Conservation (phyloP, 75 land plant genomes). For the Selaginella moellendorffii region DNA sequence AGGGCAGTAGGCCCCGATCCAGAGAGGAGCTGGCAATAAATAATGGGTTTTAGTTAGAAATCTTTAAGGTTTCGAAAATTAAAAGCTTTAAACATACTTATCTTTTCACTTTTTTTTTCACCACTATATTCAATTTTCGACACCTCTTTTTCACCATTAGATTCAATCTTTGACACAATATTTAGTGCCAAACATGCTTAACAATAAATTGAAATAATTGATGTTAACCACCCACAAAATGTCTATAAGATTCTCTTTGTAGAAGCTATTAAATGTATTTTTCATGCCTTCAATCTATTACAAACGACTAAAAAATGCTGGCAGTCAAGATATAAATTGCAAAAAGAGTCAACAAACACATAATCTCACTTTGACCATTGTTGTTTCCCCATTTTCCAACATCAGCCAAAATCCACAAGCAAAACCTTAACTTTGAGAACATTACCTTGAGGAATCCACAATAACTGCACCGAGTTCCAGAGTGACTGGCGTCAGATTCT, state of each 20-base stretch:
- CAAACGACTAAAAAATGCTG: background rate
- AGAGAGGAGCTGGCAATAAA: too few species aligned
- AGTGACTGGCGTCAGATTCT: slow-evolving; percentile 87
- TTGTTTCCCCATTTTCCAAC: slow-evolving; percentile 9
- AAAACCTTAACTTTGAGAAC: background rate
- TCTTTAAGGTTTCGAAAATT: too few species aligned
- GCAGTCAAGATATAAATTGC: background rate
- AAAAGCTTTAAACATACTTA: too few species aligned
- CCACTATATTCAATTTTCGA: too few species aligned
- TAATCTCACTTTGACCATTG: slow-evolving; percentile 5
- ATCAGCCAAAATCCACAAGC: background rate
- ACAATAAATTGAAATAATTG: slow-evolving; percentile 38
- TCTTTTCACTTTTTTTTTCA: too few species aligned
- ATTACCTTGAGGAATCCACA: slow-evolving; percentile 3
- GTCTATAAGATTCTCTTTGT: slow-evolving; percentile 29
- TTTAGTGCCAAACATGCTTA: slow-evolving; percentile 32
- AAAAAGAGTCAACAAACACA: background rate
- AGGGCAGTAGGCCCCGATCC: too few species aligned
- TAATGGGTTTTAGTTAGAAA: too few species aligned
- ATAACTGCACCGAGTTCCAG: slow-evolving; percentile 85
- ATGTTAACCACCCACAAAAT: slow-evolving; percentile 45
- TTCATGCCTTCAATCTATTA: slow-evolving; percentile 39
- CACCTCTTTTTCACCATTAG: slow-evolving; percentile 53
- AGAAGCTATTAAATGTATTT: slow-evolving; percentile 31
- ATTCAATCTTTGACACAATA: slow-evolving; percentile 38